Evolutionary conservation across 345 rosid genomes (phyloP).

Genomic region (thale cress (Arabidopsis thaliana)): TAIR10.1 NC_003075.7:10213001-10213500

Average conservation of each 20-base stretch:
- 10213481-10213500: slow-evolving; percentile 40
- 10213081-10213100: background rate
- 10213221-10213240: slow-evolving; percentile 7
- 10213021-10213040: slow-evolving; percentile 1
- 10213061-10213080: background rate
- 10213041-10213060: background rate
- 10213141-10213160: slow-evolving; percentile 36
- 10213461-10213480: slow-evolving; percentile 32
- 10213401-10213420: slow-evolving; percentile 40
- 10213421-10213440: slow-evolving; percentile 21
- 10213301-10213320: slow-evolving; percentile 31
- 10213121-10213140: slow-evolving; percentile 34
- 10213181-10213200: slow-evolving; percentile 29
- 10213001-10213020: background rate
- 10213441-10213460: slow-evolving; percentile 25
- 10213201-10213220: slow-evolving; percentile 32
- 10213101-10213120: slow-evolving; percentile 20
- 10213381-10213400: slow-evolving; percentile 28
- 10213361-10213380: slow-evolving; percentile 17
- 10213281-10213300: slow-evolving; percentile 21
- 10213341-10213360: slow-evolving; percentile 30
- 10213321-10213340: slow-evolving; percentile 30
- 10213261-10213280: slow-evolving; percentile 18
- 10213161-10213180: slow-evolving; percentile 25
- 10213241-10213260: background rate